Base-by-base conservation (phyloP, 352 stramenopile species). In the Hyphochytrium catenoides region DNA sequence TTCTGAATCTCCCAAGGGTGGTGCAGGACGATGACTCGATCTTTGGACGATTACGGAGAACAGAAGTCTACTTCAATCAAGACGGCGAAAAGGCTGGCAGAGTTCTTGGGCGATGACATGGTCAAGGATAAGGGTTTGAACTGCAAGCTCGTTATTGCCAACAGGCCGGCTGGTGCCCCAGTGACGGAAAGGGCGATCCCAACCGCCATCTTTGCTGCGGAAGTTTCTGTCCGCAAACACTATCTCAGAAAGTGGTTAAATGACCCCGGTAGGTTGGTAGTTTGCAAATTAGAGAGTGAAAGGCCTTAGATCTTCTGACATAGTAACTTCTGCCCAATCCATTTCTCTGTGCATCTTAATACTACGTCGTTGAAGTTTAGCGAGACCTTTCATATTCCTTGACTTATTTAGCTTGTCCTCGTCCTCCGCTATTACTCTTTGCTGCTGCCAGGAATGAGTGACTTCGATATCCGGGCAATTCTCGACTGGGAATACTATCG, bases 401-500 rank as follows among this genome's bases (percentile, higher is more conserved):
- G n/a, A n/a, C n/a, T n/a, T n/a, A n/a, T n/a, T n/a, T n/a, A n/a
- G n/a, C n/a, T n/a, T n/a, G n/a, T n/a, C n/a, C n/a, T n/a, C n/a
- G n/a, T n/a, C n/a, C n/a, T n/a, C n/a, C n/a, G n/a, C n/a, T n/a
- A n/a, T n/a, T n/a, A n/a, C n/a, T n/a, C n/a, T n/a, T n/a, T n/a
- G n/a, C n/a, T n/a, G n/a, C n/a, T n/a, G n/a, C n/a, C n/a, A n/a
- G n/a, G 74, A 9, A 48, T 97, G 28, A 67, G 89, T 27, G 84
- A 89, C 39, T 87, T 90, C 34, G 74, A 89, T 41, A 66, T 95
- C 40, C 62, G 87, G 3, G 77, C 83, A 25, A 73, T 98, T 39
- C 52, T 97, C 11, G 91, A 99, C 57, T 99, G 91, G 91, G 76
- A 95, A 41, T 98, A 99, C 48, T 99, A 99, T 54, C 61, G 67